Base-by-base conservation (phyloP, 2,329 filamentous ascomycete species). In the Tolypocladium endophyticum region DNA sequence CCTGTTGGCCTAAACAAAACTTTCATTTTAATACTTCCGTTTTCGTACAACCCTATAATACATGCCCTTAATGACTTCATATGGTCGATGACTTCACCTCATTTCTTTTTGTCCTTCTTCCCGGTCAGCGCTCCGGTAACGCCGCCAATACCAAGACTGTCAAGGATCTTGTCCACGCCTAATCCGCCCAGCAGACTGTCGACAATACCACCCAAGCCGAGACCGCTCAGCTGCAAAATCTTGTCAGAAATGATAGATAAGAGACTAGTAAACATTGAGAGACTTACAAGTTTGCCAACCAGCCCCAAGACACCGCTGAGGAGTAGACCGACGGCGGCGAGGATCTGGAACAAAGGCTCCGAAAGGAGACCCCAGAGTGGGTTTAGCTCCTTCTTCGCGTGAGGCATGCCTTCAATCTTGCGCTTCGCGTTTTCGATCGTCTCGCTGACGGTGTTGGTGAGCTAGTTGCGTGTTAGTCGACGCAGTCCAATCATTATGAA, bases 331-430 rank as follows among this genome's bases (percentile, higher is more conserved):
- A 96, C 92, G 14, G 90, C 92, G 11, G 92, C 90, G 56, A 96
- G 82, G 71, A 96, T 96, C 81, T 97, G 92, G 82, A 92, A 90
- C 28, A 96, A 79, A 14, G 92, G 92, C 79, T 96, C 90, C 41
- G 85, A 85, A 18, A 94, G 78, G 56, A 96, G 79, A 36, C 79
- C 85, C 91, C 92, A 96, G 36, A 97, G 84, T 14, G 92, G 92
- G 77, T 93, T 96, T 62, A 96, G 82, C 79, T 93, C 87, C 81
- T 96, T 93, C 87, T 96, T 95, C 52, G 91, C 92, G 66, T 95
- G 89, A 7, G 92, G 92, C 89, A 96, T 94, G 70, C 90, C 89
- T 69, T 89, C 86, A 62, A 96, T 89, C 79, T 90, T 89, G 78
- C 88, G 89, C 84, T 92, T 94, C 33, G 89, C 89, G 64, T 88